Evolutionary conservation across 768 basidiomycete genomes (phyloP), one percentile per base, ranked within the genome.

Genomic region (Cantharellus cinnabarinus): DNA sequence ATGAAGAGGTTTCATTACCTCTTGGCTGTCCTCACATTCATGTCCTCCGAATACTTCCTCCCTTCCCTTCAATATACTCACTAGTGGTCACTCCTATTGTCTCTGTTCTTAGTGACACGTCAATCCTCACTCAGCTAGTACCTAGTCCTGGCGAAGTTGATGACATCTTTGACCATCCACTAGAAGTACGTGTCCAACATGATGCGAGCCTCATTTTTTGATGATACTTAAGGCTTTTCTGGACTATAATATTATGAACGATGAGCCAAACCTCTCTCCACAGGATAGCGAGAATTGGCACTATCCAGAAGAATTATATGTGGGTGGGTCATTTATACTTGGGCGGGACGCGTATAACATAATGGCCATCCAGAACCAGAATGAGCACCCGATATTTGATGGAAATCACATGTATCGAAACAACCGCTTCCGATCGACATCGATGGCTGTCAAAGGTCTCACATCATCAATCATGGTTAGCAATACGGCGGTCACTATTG

Each of bases 401-500:
- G 29, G 29, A 10, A 29, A 29, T 48, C 44, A 48, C 29, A 10
- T 29, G 0, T 91, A 90, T 64, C 78, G 90, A 15, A 82, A 88
- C 79, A 87, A 93, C 66, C 81, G 89, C 4, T 83, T 94, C 65
- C 77, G 86, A 41, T 81, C 83, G 2, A 74, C 74, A 0, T 82
- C 82, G 0, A 89, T 88, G 15, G 81, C 89, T 0, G 76, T 93
- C 60, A 89, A 88, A 67, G 89, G 89, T 0, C 68, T 93, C 2
- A 91, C 89, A 1, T 75, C 85, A 2, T 84, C 89, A 63, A 85
- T 93, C 10, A 70, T 93, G 57, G 87, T 88, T 62, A 61, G 82
- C 44, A 10, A 48, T 48, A 29, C 10, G 10, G 44, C 1, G 44
- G 10, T 48, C 44, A 48, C 44, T 48, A 29, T 10, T 48, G 44